A percentile compares a stretch with the other conserved stretches of the same genome.
These are phyloP conservation scores for Rosa rugosa DNA, from an alignment of 306 rosid genomes.

Conservation along the genomic window DNA sequence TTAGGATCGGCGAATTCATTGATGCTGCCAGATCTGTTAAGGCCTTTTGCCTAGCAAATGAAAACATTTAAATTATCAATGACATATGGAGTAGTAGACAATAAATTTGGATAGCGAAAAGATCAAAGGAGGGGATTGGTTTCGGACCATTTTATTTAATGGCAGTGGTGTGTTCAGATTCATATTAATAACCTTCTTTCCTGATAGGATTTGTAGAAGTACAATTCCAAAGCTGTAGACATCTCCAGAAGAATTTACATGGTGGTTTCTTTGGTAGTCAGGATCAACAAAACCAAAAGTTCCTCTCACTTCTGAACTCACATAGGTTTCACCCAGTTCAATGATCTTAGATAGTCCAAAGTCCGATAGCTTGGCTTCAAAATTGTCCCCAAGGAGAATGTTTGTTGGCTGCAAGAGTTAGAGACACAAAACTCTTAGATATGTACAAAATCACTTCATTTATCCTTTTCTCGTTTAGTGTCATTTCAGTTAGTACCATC, in stretches of 20 bases:
- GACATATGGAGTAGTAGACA: too few species aligned
- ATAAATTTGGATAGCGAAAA: not conserved
- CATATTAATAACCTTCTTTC: constrained; percentile 56
- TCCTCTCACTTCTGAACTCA: constrained; percentile 67
- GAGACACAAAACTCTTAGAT: not conserved
- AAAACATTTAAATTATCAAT: constrained; percentile 8
- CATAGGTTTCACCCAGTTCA: constrained; percentile 47
- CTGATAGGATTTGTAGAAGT: constrained; percentile 64
- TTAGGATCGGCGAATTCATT: constrained; percentile 57
- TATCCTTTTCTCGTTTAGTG: not conserved
- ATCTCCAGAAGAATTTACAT: constrained; percentile 53
- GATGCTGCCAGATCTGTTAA: constrained; percentile 35
- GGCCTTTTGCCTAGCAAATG: constrained; percentile 38
- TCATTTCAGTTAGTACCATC: not conserved
- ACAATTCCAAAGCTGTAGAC: constrained; percentile 65
- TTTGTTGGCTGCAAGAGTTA: constrained; percentile 56
- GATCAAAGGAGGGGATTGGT: not conserved
- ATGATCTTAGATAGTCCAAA: constrained; percentile 61
- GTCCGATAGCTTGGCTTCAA: constrained; percentile 67
- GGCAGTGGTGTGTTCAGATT: constrained; percentile 54
- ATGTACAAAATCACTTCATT: not conserved
- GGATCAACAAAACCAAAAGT: constrained; percentile 72
- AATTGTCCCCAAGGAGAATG: constrained; percentile 58
- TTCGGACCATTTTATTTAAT: constrained; percentile 49
- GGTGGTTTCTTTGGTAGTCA: constrained; percentile 50